These are phyloP conservation scores for Bauhinia variegata DNA, from an alignment of 306 rosid genomes.

Conservation along the genomic window DNA sequence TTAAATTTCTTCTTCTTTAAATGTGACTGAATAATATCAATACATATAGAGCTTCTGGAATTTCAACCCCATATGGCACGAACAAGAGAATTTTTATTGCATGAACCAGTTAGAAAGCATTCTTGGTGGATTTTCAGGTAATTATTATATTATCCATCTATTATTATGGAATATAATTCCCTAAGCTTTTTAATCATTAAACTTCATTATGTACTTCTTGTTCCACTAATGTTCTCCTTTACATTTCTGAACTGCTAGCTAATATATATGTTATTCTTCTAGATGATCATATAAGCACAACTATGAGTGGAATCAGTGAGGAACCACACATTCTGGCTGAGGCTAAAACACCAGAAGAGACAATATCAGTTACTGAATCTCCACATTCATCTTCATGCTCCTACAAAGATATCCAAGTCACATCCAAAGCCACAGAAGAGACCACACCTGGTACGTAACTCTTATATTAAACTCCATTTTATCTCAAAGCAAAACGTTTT, in stretches of 20 bases:
- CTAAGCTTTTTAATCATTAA: too few relatives aligned
- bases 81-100: conserved; percentile 57
- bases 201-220: too few relatives aligned
- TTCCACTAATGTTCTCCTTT: too few relatives aligned
- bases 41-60: conserved; percentile 54
- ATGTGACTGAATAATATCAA: conserved; percentile 24
- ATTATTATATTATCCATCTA: not conserved
- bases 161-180: too few relatives aligned
- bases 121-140: conserved; percentile 55
- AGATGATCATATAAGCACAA: conserved; percentile 55
- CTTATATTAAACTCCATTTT: too few relatives aligned
- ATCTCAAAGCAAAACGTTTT: too few relatives aligned
- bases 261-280: not conserved
- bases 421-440: conserved; percentile 36
- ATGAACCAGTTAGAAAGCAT: conserved; percentile 54
- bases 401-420: conserved; percentile 44
- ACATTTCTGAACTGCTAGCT: conserved; percentile 4
- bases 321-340: conserved; percentile 46
- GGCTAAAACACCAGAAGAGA: conserved; percentile 51
- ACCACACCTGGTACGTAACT: too few relatives aligned
- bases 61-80: conserved; percentile 56
- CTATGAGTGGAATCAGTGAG: conserved; percentile 47
- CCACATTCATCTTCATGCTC: conserved; percentile 76
- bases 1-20: conserved; percentile 13
- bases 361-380: conserved; percentile 53